These are phyloP conservation scores for Plasmodium coatneyi DNA, from an alignment of 169 alveolate species.

Conservation along the genomic window DNA sequence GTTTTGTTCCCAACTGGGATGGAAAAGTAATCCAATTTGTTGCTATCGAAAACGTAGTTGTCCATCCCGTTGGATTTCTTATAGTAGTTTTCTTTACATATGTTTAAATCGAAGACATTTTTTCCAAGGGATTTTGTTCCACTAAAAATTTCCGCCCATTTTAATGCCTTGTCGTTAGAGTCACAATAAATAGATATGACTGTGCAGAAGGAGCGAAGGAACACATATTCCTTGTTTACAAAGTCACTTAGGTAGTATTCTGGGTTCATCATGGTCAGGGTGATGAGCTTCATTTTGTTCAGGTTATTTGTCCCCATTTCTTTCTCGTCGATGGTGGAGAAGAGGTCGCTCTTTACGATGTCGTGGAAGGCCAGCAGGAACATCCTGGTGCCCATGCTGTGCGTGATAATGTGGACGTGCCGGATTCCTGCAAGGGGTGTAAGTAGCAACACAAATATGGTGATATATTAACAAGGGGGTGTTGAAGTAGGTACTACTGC, in stretches of 20 bases:
- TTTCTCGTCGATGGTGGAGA: conserved; percentile 78
- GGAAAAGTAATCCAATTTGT: conserved; percentile 43
- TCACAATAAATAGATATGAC: conserved; percentile 83
- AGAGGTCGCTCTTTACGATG: conserved; percentile 75
- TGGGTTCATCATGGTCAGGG: conserved; percentile 87
- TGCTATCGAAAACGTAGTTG: conserved; percentile 40
- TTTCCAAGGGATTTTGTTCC: conserved; percentile 81
- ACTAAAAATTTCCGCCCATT: conserved; percentile 81
- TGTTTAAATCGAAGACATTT: conserved; percentile 77
- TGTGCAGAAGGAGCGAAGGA: conserved; percentile 79
- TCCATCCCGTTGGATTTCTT: neutral
- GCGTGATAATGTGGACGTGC: conserved; percentile 88
- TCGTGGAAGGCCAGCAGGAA: conserved; percentile 85
- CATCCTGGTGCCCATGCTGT: conserved; percentile 86
- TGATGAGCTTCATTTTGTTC: conserved; percentile 78
- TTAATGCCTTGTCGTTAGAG: conserved; percentile 81
- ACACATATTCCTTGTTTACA: conserved; percentile 79
- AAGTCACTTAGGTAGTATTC: conserved; percentile 84
- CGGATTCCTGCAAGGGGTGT: conserved; percentile 78
- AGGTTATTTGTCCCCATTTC: conserved; percentile 29
- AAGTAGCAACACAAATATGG: neutral
- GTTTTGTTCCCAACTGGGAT: conserved; percentile 20
- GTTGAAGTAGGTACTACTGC: neutral
- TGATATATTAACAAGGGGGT: neutral
- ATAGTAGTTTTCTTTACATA: conserved; percentile 1